Percentiles rank a stretch among this genome's conserved stretches.
phyloP scores from a whole-genome alignment of 768 basidiomycete species.

The Pleurotus salmoneostramineus region DNA sequence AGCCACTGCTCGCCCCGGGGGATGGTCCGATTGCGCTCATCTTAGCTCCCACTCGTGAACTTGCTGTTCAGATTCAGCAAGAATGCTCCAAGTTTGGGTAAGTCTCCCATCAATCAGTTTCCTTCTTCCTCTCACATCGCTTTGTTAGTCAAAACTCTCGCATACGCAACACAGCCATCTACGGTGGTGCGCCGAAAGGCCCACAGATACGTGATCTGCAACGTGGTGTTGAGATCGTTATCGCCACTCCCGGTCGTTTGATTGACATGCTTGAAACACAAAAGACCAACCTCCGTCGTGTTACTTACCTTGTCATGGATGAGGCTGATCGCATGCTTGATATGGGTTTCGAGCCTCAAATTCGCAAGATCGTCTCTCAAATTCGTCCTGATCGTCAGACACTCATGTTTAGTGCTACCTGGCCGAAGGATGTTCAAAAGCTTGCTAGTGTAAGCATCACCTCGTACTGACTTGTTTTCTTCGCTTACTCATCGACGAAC shows the following conservation, averaged over 20 bases:
- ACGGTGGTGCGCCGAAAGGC: slow-evolving; percentile 98
- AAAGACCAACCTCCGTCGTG: slow-evolving; percentile 93
- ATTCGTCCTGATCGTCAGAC: slow-evolving; percentile 98
- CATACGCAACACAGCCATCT: slow-evolving; percentile 98
- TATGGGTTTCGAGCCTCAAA: slow-evolving; percentile 99
- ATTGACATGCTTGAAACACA: slow-evolving; percentile 98
- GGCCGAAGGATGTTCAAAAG: slow-evolving; percentile 99
- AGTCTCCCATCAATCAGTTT: slow-evolving; percentile 20
- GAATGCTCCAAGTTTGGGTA: slow-evolving; percentile 98
- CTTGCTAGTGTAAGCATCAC: slow-evolving; percentile 71
- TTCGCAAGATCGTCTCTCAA: slow-evolving; percentile 95
- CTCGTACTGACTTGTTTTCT: not conserved
- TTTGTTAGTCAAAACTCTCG: slow-evolving; percentile 73
- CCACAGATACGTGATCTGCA: slow-evolving; percentile 97
- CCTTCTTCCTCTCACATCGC: slow-evolving; percentile 2
- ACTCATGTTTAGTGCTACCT: slow-evolving; percentile 98
- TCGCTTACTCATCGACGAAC: slow-evolving; percentile 3
- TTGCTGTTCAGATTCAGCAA: slow-evolving; percentile 98
- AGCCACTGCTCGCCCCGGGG: slow-evolving; percentile 88
- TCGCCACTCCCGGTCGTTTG: slow-evolving; percentile 99
- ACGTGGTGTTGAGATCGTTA: slow-evolving; percentile 95
- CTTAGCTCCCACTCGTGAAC: slow-evolving; percentile 95
- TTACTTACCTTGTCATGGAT: slow-evolving; percentile 98
- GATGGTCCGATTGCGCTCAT: slow-evolving; percentile 98
- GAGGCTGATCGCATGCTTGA: slow-evolving; percentile 99